A percentile compares a stretch with the other conserved stretches of the same genome.
These are phyloP conservation scores for Boletus subparvulus DNA, from an alignment of 768 basidiomycete species.

Conservation along the genomic window DNA sequence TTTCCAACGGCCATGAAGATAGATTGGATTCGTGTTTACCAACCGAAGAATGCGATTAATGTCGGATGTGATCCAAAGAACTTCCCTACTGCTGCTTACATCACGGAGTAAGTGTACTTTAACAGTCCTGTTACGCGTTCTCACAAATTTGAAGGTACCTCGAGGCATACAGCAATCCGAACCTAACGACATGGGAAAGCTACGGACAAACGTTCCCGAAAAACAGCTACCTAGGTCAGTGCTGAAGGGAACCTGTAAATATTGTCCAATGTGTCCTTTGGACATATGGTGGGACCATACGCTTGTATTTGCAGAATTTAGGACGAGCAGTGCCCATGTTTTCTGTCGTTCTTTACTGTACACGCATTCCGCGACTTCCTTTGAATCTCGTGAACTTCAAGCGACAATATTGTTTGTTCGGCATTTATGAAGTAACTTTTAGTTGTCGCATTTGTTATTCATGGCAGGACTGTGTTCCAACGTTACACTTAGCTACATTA, in stretches of 20 bases:
- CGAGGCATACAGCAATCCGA: constrained; percentile 80
- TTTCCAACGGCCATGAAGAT: constrained; percentile 77
- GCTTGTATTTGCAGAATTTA: constrained; percentile 15
- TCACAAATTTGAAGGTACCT: constrained; percentile 39
- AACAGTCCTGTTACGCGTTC: background rate
- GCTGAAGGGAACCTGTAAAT: constrained; percentile 36
- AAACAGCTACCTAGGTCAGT: constrained; percentile 59
- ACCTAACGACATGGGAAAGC: constrained; percentile 71
- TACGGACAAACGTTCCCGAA: constrained; percentile 69
- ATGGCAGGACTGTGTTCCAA: background rate
- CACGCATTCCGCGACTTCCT: constrained; percentile 5
- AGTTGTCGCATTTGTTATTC: background rate
- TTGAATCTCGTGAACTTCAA: constrained; percentile 3
- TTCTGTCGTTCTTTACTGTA: constrained; percentile 22
- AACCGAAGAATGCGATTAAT: constrained; percentile 64
- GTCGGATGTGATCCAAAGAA: constrained; percentile 81
- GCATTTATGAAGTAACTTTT: background rate
- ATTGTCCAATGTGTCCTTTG: constrained; percentile 3
- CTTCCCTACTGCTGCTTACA: constrained; percentile 82
- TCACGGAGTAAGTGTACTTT: constrained; percentile 52
- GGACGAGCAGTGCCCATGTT: constrained; percentile 14
- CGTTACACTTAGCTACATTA: constrained; percentile 18
- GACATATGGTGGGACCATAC: constrained; percentile 5
- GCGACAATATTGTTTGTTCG: constrained; percentile 12
- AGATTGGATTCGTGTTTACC: constrained; percentile 92